Base-by-base conservation (phyloP, 1,284 basidiomycete genomes). In the Irpex sp. region DNA sequence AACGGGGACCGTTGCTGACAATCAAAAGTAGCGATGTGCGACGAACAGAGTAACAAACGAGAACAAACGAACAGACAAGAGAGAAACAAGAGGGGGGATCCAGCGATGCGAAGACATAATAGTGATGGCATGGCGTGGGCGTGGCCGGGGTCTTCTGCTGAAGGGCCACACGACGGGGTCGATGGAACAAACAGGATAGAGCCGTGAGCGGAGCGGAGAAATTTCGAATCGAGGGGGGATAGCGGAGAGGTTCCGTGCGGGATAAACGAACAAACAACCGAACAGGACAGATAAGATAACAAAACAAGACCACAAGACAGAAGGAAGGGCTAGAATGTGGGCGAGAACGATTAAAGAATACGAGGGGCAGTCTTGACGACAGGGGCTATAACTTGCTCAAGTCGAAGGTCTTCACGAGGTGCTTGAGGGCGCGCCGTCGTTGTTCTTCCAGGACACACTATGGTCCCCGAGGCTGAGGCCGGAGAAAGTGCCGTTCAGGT, bases 401-500 rank as follows among this genome's bases (percentile, higher is more conserved):
- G 17, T 36, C 48, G 51, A 57, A 34, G 52, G 31, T 65, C 57
- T 51, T 70, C 68, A 73, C 13, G 68, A 66, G 51, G 71, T 67
- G 56, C 64, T 54, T 54, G 65, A 64, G 57, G 63, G 66, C 59
- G 66, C 60, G 62, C 70, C 68, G 19, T 66, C 66, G 65, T 68
- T 66, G 17, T 57, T 64, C 48, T 60, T 62, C 66, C 63, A 70
- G 67, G 67, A 70, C 59, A 58, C 57, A 38, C 64, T 61, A 37
- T 63, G 66, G 57, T 71, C 68, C 69, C 87, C 87, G 62, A 92
- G 75, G 66, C 90, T 82, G 26, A 92, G 82, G 69, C 86, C 89
- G 31, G 89, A 87, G 37, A 92, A 79, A n/a, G 86, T 91, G 19
- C 88, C 87, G 68, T 90, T 92, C 57, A 92, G 74, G 74, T 92